Percentiles rank a stretch among this genome's conserved stretches.
Conservation (phyloP, 805 yeast genomes). For the Hanseniaspora mollemarum region DNA sequence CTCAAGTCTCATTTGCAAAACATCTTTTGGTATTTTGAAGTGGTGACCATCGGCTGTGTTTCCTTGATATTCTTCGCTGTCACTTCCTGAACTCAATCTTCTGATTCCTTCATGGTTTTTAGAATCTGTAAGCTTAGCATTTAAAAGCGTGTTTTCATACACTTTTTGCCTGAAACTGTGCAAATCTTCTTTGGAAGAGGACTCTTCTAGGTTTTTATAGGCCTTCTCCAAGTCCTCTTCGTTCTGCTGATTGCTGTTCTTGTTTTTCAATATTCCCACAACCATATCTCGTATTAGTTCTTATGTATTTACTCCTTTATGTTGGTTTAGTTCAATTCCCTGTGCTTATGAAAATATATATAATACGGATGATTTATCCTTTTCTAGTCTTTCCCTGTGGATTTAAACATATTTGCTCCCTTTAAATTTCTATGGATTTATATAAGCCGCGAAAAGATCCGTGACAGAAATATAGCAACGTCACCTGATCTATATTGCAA, state of each 20-base stretch:
- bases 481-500: no score
- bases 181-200: slow-evolving; percentile 20
- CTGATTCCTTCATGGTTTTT: slow-evolving; percentile 16
- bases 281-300: not conserved
- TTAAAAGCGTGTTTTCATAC: slow-evolving; percentile 63
- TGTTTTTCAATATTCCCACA: slow-evolving; percentile 45
- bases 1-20: slow-evolving; percentile 25
- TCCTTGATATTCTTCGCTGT: slow-evolving; percentile 3
- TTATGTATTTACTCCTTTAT: no score
- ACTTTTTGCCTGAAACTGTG: slow-evolving; percentile 53
- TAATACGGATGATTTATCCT: no score
- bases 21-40: slow-evolving; percentile 27
- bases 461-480: no score
- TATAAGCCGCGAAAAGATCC: no score
- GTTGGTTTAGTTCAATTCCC: no score
- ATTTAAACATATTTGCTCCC: no score
- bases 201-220: slow-evolving; percentile 24
- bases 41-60: slow-evolving; percentile 8
- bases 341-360: no score
- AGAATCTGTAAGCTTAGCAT: slow-evolving; percentile 41
- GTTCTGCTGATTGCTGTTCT: slow-evolving; percentile 16
- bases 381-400: no score
- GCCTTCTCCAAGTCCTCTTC: not conserved
- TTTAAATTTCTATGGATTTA: no score
- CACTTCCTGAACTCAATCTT: slow-evolving; percentile 22